These are phyloP conservation scores for Solanum medicagineum DNA, from an alignment of 257 asterid genomes.

Conservation along the genomic window DNA sequence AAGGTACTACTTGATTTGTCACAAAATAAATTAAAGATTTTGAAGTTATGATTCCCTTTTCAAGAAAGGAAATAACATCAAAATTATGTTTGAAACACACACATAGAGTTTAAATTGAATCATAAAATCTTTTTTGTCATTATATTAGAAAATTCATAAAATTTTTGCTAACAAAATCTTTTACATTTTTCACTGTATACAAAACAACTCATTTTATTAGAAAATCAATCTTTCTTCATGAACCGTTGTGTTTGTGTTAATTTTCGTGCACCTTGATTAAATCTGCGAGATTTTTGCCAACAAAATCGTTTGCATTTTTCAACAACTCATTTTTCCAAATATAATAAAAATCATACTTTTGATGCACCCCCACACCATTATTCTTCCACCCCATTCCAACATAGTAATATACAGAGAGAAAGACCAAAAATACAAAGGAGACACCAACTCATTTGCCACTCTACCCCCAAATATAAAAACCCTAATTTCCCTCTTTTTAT, in stretches of 20 bases:
- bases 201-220: neutral
- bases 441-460: conserved; percentile 18
- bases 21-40: neutral
- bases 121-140: neutral
- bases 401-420: neutral
- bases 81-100: neutral
- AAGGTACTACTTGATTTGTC: neutral
- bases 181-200: neutral
- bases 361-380: neutral
- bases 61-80: neutral
- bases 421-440: neutral
- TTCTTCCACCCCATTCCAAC: neutral
- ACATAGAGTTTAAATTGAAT: neutral
- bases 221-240: neutral
- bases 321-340: neutral
- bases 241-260: rapidly evolving
- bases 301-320: neutral
- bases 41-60: neutral
- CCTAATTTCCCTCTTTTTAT: conserved; percentile 21
- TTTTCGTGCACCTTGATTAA: too few species aligned
- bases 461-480: conserved; percentile 20
- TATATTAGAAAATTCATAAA: neutral
- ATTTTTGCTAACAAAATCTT: too few species aligned
- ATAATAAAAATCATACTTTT: neutral
- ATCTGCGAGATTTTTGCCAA: too few species aligned